Conservation (phyloP, 805 yeast species). For the Lipomyces yamanashiensis region DNA sequence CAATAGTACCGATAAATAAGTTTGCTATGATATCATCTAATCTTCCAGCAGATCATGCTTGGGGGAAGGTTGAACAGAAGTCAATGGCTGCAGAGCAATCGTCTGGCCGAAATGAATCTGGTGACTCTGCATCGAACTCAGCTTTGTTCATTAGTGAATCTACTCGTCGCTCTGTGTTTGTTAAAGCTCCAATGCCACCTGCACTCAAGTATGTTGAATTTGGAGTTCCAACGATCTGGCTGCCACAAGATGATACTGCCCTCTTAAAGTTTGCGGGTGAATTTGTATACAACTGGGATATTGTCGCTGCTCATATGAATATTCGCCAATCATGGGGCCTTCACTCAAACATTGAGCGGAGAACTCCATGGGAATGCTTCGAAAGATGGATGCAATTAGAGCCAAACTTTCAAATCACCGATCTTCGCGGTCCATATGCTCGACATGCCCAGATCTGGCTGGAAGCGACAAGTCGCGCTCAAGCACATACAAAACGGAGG, state of each 20-base stretch:
- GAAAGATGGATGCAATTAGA: constrained; percentile 93
- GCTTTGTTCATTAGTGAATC: constrained; percentile 32
- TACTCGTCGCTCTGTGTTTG: constrained; percentile 36
- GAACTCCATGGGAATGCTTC: constrained; percentile 99
- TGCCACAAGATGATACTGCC: constrained; percentile 87
- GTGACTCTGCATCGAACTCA: not conserved
- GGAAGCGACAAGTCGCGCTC: constrained; percentile 87
- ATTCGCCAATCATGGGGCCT: constrained; percentile 62
- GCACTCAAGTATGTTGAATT: constrained; percentile 75
- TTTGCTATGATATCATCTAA: constrained; percentile 25
- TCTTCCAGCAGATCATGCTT: constrained; percentile 9
- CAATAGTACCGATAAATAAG: constrained; percentile 41
- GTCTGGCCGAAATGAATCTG: not conserved
- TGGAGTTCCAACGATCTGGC: constrained; percentile 93
- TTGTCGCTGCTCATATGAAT: constrained; percentile 80
- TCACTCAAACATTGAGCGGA: constrained; percentile 80
- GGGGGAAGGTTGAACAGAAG: constrained; percentile 7
- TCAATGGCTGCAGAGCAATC: not conserved
- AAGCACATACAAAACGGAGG: constrained; percentile 83
- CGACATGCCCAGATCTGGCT: constrained; percentile 87
- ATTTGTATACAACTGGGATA: constrained; percentile 90
- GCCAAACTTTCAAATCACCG: constrained; percentile 83
- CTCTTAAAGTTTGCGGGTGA: constrained; percentile 82
- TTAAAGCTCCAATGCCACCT: constrained; percentile 93
- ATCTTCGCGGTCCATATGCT: constrained; percentile 80